Conservation (phyloP, 2,329 filamentous ascomycete genomes). For the Zarea fungicola region DNA sequence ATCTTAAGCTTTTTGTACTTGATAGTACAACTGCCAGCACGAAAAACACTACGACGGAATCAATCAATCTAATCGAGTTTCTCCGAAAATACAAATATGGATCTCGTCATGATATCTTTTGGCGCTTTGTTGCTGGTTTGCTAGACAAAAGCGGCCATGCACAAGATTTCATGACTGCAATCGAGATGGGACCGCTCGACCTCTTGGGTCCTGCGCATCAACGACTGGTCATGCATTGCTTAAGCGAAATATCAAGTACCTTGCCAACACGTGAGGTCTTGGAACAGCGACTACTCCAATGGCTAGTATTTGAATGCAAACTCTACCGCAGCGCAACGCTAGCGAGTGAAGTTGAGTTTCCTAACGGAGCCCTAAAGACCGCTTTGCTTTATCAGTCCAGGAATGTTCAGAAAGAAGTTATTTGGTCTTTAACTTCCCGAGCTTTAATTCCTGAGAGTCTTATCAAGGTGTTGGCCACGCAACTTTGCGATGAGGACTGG, state of each 20-base stretch:
- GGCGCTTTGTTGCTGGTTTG: slow-evolving; percentile 38
- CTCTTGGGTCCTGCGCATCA: slow-evolving; percentile 32
- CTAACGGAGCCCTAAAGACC: slow-evolving; percentile 13
- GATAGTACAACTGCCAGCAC: slow-evolving; percentile 10
- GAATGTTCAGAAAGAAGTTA: background rate
- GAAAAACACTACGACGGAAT: background rate
- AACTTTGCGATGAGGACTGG: no score
- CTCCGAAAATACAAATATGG: slow-evolving; percentile 33
- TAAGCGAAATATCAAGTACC: slow-evolving; percentile 24
- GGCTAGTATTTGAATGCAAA: slow-evolving; percentile 21
- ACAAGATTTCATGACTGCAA: slow-evolving; percentile 23
- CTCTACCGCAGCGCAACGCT: slow-evolving; percentile 11
- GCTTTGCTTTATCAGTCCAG: slow-evolving; percentile 9
- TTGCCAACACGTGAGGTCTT: slow-evolving; percentile 12
- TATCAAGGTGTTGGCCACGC: no score
- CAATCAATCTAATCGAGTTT: slow-evolving; percentile 19
- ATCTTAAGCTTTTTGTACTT: slow-evolving; percentile 18
- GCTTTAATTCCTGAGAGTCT: background rate
- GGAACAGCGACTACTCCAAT: slow-evolving; percentile 16
- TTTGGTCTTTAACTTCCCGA: background rate
- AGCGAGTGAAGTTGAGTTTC: slow-evolving; percentile 16
- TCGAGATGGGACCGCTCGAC: slow-evolving; percentile 30
- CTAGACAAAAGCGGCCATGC: slow-evolving; percentile 19
- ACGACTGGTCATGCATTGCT: slow-evolving; percentile 33
- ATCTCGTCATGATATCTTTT: slow-evolving; percentile 33